Percentiles rank a stretch among this genome's conserved stretches.
Evolutionary conservation across 495 filamentous ascomycete species (phyloP).

Genomic region (Penicillium verhagenii): DNA sequence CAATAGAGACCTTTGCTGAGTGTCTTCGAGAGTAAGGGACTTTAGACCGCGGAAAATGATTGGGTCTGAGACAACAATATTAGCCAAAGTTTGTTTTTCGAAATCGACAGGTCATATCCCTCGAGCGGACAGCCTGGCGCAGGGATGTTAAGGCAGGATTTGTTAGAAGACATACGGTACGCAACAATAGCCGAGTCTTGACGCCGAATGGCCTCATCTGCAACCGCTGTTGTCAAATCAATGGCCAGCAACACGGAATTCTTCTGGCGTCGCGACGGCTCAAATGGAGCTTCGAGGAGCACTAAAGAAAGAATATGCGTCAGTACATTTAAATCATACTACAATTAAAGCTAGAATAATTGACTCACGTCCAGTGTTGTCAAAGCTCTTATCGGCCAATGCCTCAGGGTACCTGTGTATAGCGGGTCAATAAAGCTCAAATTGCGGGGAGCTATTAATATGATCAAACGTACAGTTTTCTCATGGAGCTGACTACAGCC

Average conservation of each 20-base stretch:
- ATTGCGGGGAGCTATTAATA: conserved; percentile 21
- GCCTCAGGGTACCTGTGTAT: conserved; percentile 75
- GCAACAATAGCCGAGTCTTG: conserved; percentile 77
- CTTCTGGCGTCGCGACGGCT: conserved; percentile 53
- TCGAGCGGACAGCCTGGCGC: background rate
- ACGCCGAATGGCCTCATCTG: conserved; percentile 80
- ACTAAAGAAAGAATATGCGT: conserved; percentile 43
- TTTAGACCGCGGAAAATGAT: conserved; percentile 95
- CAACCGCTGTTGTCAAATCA: conserved; percentile 87
- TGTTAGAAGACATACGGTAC: conserved; percentile 64
- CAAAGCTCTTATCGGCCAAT: conserved; percentile 86
- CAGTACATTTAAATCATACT: conserved; percentile 3
- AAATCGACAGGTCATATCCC: background rate
- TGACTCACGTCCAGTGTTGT: conserved; percentile 80
- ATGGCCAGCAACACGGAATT: conserved; percentile 86
- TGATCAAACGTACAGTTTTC: conserved; percentile 64
- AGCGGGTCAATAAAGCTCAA: conserved; percentile 14
- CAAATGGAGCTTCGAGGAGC: conserved; percentile 73
- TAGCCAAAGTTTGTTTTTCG: conserved; percentile 1
- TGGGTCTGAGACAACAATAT: conserved; percentile 59
- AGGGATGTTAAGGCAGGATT: background rate
- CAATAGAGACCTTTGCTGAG: conserved; percentile 82
- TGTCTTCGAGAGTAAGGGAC: conserved; percentile 75
- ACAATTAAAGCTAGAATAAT: background rate
- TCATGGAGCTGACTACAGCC: conserved; percentile 78